Evolutionary conservation across 352 stramenopile genomes (phyloP).

Genomic region (Globisporangium irregulare): DNA sequence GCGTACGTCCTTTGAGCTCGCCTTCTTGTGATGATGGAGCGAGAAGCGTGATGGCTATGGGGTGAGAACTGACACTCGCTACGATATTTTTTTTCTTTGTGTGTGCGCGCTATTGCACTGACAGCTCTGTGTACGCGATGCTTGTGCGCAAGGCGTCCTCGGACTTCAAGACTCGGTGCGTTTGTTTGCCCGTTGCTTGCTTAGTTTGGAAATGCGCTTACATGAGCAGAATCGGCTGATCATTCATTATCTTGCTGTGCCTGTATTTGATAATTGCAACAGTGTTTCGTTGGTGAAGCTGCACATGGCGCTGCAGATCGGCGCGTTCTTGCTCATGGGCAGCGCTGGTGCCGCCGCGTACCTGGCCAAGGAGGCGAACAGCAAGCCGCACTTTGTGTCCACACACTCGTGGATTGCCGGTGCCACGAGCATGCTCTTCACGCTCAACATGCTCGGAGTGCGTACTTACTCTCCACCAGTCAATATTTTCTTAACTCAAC

Average conservation of each 20-base stretch:
- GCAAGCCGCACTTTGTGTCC: constrained; percentile 65
- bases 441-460: constrained; percentile 61
- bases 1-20: constrained; percentile 18
- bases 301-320: constrained; percentile 46
- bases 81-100: not conserved
- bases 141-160: constrained; percentile 44
- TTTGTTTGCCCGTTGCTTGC: not conserved
- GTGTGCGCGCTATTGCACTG: not conserved
- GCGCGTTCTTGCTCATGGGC: constrained; percentile 46
- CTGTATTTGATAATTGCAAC: too few relatives aligned
- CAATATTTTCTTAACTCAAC: not conserved
- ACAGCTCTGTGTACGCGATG: constrained; percentile 57
- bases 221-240: too few relatives aligned
- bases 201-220: too few relatives aligned
- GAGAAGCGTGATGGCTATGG: not conserved
- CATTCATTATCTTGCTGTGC: too few relatives aligned
- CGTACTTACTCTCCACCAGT: not conserved
- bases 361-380: constrained; percentile 54
- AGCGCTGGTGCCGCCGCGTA: constrained; percentile 40
- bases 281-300: constrained; percentile 43
- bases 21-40: not conserved
- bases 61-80: not conserved
- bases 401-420: constrained; percentile 72
- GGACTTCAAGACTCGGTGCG: constrained; percentile 46
- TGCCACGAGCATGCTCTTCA: constrained; percentile 36